Conservation (phyloP, 169 alveolate species). For the Perkinsus chesapeaki region DNA sequence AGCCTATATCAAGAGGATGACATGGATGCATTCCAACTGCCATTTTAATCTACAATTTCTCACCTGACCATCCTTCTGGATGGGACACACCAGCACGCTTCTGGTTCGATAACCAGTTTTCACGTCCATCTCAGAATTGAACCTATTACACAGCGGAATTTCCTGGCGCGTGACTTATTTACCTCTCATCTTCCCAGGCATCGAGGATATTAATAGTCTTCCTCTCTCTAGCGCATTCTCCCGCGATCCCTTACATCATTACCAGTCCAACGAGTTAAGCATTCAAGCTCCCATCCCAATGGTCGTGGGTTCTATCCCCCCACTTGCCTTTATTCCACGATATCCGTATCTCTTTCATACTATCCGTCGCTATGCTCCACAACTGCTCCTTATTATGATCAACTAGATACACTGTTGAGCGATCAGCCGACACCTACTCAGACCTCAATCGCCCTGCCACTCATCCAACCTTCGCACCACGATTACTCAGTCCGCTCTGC, state of each 20-base stretch:
- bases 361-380: neutral
- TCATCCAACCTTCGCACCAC: no score
- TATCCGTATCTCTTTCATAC: neutral
- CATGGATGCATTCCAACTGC: no score
- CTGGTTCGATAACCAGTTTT: neutral
- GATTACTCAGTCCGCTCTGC: no score
- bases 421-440: neutral
- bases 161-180: no score
- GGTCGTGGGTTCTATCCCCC: no score
- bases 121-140: neutral
- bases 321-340: neutral
- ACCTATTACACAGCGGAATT: no score
- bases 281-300: no score
- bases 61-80: no score
- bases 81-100: neutral
- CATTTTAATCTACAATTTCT: no score
- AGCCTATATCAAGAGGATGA: no score
- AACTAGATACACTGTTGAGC: neutral
- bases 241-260: constrained; percentile 3
- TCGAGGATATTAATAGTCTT: neutral
- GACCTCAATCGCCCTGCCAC: no score
- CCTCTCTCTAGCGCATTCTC: neutral
- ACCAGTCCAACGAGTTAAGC: no score
- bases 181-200: neutral
- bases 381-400: neutral